These are phyloP conservation scores for Penicillium sp. DNA, from an alignment of 2,329 filamentous ascomycete species.

Conservation along the genomic window DNA sequence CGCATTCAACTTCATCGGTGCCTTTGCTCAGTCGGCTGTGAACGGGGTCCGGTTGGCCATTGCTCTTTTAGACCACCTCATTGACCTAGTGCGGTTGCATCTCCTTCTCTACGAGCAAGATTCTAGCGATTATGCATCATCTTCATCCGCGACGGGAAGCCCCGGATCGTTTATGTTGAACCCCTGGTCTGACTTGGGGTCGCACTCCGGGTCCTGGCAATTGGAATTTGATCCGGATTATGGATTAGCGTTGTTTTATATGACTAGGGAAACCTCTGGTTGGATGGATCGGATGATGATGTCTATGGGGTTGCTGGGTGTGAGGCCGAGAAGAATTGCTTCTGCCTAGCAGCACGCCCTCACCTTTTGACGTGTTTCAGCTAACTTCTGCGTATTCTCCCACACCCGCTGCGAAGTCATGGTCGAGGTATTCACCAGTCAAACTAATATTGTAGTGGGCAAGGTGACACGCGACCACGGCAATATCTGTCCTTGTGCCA, in stretches of 20 bases:
- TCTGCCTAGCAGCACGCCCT: not conserved
- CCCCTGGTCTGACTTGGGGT: conserved; percentile 8
- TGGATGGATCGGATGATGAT: conserved; percentile 22
- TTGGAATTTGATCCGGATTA: conserved; percentile 12
- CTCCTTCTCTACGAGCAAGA: not conserved
- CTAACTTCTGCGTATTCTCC: no score
- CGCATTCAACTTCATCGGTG: conserved; percentile 16
- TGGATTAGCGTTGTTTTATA: not conserved
- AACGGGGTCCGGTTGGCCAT: conserved; percentile 21
- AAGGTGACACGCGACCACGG: no score
- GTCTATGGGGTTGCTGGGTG: conserved; percentile 23
- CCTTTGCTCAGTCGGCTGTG: conserved; percentile 17
- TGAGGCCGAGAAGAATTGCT: not conserved
- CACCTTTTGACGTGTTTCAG: not conserved
- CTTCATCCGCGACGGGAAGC: not conserved
- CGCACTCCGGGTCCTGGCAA: not conserved
- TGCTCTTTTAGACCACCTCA: conserved; percentile 19
- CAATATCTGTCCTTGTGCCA: no score
- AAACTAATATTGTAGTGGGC: no score
- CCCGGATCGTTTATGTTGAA: not conserved
- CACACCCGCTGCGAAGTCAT: no score
- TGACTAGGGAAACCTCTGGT: conserved; percentile 4
- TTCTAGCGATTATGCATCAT: not conserved
- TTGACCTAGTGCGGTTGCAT: conserved; percentile 14
- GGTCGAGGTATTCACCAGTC: no score